Conservation (phyloP, 1,284 basidiomycete species). For the Exobasidium cylindrosporum region DNA sequence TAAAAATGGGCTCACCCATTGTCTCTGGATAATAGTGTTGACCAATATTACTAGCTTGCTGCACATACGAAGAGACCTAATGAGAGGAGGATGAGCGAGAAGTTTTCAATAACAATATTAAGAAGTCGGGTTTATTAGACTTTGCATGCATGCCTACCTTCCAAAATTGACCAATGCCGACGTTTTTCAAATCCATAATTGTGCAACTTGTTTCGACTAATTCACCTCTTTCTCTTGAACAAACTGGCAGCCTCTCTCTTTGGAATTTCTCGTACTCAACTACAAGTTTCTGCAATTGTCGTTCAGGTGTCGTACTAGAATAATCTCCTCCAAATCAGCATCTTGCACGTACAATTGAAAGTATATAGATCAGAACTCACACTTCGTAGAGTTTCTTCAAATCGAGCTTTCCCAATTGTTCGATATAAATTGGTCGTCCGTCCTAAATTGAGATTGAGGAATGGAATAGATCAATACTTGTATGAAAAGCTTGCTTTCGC, state of each 20-base stretch:
- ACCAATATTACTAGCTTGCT: constrained; percentile 73
- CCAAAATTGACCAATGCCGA: constrained; percentile 80
- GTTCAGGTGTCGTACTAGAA: constrained; percentile 74
- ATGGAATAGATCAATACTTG: neutral
- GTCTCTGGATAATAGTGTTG: constrained; percentile 76
- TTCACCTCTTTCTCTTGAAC: constrained; percentile 70
- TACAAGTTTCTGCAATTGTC: constrained; percentile 84
- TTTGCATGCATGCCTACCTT: constrained; percentile 59
- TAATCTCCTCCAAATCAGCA: no score
- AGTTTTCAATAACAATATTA: no score
- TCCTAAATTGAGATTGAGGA: constrained; percentile 69
- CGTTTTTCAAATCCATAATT: constrained; percentile 85
- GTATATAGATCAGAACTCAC: constrained; percentile 18
- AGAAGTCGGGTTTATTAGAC: neutral
- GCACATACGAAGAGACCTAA: constrained; percentile 74
- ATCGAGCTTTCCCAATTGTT: constrained; percentile 86
- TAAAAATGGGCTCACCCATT: constrained; percentile 75
- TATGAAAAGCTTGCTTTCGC: neutral
- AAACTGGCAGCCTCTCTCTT: constrained; percentile 68
- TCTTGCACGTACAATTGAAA: no score
- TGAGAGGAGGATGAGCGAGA: neutral
- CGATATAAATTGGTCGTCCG: constrained; percentile 92
- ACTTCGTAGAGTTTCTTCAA: constrained; percentile 64
- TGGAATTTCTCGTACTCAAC: constrained; percentile 91
- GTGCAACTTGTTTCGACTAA: constrained; percentile 97